Evolutionary conservation across 225 moss, liverwort and hornwort species (phyloP), one percentile per base, ranked within the genome.

Genomic region (Physcomitrellopsis africana): DNA sequence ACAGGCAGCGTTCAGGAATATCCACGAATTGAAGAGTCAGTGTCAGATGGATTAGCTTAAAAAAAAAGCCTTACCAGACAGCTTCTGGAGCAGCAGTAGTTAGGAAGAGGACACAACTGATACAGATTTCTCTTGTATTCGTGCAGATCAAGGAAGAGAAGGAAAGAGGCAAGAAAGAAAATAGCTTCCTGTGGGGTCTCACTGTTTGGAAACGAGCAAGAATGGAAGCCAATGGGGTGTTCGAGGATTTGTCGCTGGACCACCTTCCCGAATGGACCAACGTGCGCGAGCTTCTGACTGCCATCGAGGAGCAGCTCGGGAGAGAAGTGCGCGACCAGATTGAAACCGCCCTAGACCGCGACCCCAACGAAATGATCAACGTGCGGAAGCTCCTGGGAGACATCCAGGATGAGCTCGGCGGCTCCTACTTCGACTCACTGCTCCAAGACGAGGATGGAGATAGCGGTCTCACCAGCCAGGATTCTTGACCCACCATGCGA

Each of bases 251-350:
- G 26, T 37, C 82, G 0, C 60, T 70, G 75, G 80, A 65, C 54
- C 57, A 80, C 65, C 77, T 87, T n/a, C 84, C 87, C 3, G 80
- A 85, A 29, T 85, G 82, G 82, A 87, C 84, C 26, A 80, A 85
- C 68, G 43, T 87, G 72, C 75, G 65, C 1, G 87, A 87, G 9
- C 65, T 87, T 26, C 16, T 87, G 56, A 11, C 60, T 8, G 80
- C 87, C 24, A 87, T 87, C 8, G 87, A 87, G 75, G 84, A 84
- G 75, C 84, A 87, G 72, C 72, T 87, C 5, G 84, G 87, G 27
- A 77, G 69, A 26, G 72, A 80, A 80, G 87, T 87, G 72, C 87
- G 87, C 17, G 68, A 80, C 47, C 80, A 87, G 68, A 85, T 87
- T 17, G 87, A 85, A 45, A 72, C 51, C 16, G 65, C 80, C 1